Conservation (phyloP, 1,139 yeast species). For the Lodderomyces beijingensis region DNA sequence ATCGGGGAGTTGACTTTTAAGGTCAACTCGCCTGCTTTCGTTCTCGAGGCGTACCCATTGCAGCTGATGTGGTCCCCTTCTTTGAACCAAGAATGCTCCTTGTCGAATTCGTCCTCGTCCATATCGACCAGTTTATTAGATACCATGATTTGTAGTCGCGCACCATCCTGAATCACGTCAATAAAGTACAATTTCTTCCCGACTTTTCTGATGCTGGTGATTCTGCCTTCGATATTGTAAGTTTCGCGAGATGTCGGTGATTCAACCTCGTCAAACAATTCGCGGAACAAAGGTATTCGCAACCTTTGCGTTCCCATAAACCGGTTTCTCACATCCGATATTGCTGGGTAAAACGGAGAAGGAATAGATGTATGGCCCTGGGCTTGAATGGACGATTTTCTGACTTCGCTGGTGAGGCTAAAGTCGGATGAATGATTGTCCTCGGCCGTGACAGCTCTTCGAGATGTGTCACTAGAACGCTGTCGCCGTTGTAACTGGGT, state of each 20-base stretch:
- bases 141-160: slow-evolving; percentile 57
- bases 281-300: slow-evolving; percentile 16
- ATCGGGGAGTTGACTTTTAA: slow-evolving; percentile 53
- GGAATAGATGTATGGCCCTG: too few relatives aligned
- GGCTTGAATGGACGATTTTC: too few relatives aligned
- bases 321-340: background rate
- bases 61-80: slow-evolving; percentile 70
- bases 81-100: slow-evolving; percentile 44
- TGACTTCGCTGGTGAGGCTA: too few relatives aligned
- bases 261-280: slow-evolving; percentile 14
- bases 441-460: too few relatives aligned
- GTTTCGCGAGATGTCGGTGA: too few relatives aligned
- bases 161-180: slow-evolving; percentile 59
- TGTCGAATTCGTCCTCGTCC: slow-evolving; percentile 38
- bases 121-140: slow-evolving; percentile 46
- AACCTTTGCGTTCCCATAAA: background rate
- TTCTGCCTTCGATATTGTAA: slow-evolving; percentile 50
- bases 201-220: slow-evolving; percentile 51
- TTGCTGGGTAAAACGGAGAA: too few relatives aligned
- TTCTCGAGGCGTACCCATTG: slow-evolving; percentile 66
- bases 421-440: too few relatives aligned
- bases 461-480: too few relatives aligned
- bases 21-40: slow-evolving; percentile 77
- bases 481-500: too few relatives aligned
- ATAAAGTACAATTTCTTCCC: slow-evolving; percentile 67